Base-by-base conservation (phyloP, 2,329 filamentous ascomycete genomes). In the Penicillium sp. region DNA sequence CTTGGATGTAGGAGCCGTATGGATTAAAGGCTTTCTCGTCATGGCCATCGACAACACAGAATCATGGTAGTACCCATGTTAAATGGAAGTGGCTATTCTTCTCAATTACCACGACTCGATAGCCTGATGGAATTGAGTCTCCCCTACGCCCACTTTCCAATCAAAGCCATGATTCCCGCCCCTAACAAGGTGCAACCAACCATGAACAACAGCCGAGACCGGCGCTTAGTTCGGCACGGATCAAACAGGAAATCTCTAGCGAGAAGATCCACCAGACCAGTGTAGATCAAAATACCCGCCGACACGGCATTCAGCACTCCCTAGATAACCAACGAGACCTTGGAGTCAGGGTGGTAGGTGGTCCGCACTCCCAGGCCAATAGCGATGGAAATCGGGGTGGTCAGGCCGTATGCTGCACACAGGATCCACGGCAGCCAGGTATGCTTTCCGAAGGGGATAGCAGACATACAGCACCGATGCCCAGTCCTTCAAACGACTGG, bases 1-100 rank as follows among this genome's bases (percentile, higher is more conserved):
- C 73, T 0, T 58, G 60, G 2, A 82, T 61, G 40, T 77, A 73
- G 4, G 70, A 70, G 0, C 75, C 77, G 56, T 85, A 87, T 0
- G 85, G 84, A 42, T 87, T 82, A 57, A 87, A 86, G 0, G 82
- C 82, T 62, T 82, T 82, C 53, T 82, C 69, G 57, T 86, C 84
- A 45, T 85, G 80, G 20, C 78, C 79, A n/a, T 75, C 69, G 5
- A 82, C 72, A 14, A 86, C 83, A 40, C 78, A 81, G 65, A 82
- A 85, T 4, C 85, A 77, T 0, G 85, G 85, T 35, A 87, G 77
- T 12, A 81, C 78, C 77, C 83, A 87, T 0, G 82, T 81, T 62
- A 82, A 85, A 59, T 86, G 80, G 67, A 86, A 84, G 67, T 86
- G 84, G 3, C 77, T 79, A 64, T 84, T 83, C 44, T 80, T 81